A percentile compares a stretch with the other conserved stretches of the same genome.
Evolutionary conservation across 345 rosid species (phyloP).

Genomic region (Linum usitatissimum): DNA sequence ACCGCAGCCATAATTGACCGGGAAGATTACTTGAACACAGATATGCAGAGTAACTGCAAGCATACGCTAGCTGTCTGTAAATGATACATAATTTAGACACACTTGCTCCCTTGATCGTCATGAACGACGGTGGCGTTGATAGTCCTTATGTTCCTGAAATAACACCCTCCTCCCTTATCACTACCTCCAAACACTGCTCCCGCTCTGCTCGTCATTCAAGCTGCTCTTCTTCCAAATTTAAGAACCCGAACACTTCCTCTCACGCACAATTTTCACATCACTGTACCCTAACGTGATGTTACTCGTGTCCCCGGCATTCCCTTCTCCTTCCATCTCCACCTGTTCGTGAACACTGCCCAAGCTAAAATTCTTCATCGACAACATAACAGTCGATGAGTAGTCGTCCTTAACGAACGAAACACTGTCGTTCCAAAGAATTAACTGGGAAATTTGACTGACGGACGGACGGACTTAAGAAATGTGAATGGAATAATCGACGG

Average conservation of each 20-base stretch:
- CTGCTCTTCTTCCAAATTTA: background rate
- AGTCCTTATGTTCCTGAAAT: conserved; percentile 64
- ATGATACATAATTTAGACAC: conserved; percentile 7
- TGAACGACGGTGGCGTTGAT: conserved; percentile 45
- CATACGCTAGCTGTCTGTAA: no score
- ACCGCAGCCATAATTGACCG: no score
- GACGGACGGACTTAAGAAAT: no score
- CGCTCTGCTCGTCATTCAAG: conserved; percentile 47
- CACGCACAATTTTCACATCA: conserved; percentile 32
- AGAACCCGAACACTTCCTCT: conserved; percentile 5
- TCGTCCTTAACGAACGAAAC: conserved; percentile 18
- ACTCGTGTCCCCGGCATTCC: conserved; percentile 19
- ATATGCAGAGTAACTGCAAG: no score
- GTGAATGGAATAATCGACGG: no score
- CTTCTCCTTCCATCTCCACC: conserved; percentile 26
- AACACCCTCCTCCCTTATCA: conserved; percentile 29
- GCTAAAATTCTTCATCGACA: conserved; percentile 48
- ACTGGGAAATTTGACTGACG: no score
- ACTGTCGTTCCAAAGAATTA: conserved; percentile 39
- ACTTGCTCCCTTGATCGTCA: conserved; percentile 29
- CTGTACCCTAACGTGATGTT: conserved; percentile 48
- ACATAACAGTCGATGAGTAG: conserved; percentile 15
- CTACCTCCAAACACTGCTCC: conserved; percentile 31
- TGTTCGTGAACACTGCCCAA: conserved; percentile 22
- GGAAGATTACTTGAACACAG: no score